Percentiles rank a stretch among this genome's conserved stretches.
Evolutionary conservation across 768 basidiomycete genomes (phyloP).

Genomic region (Zangia roseola): DNA sequence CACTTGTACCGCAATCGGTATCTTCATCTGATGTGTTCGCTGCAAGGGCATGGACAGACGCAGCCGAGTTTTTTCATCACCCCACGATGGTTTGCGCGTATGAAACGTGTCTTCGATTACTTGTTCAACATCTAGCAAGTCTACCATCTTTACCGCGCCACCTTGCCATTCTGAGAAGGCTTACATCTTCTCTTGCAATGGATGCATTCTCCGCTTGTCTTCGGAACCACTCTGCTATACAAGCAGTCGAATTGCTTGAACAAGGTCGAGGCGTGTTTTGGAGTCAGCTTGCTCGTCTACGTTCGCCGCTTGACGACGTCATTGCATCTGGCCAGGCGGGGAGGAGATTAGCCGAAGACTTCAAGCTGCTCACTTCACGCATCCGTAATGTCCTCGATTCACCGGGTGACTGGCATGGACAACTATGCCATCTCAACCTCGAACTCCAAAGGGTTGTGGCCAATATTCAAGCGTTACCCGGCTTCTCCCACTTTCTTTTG

Average conservation of each 20-base stretch:
- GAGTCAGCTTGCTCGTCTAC: too few relatives aligned
- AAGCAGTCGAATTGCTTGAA: constrained; percentile 31
- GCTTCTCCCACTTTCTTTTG: constrained; percentile 25
- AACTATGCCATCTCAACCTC: neutral
- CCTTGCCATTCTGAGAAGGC: neutral
- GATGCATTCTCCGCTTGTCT: constrained; percentile 17
- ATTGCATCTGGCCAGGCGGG: neutral
- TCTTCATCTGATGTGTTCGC: neutral
- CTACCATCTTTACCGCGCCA: neutral
- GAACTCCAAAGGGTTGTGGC: constrained; percentile 5
- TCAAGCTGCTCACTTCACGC: constrained; percentile 4
- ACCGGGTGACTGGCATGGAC: neutral
- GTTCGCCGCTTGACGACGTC: neutral
- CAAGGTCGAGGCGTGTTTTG: too few relatives aligned
- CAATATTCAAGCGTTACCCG: constrained; percentile 14
- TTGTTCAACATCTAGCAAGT: too few relatives aligned
- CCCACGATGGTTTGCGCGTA: constrained; percentile 4
- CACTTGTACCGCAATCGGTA: neutral
- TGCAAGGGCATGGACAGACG: neutral
- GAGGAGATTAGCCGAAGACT: neutral
- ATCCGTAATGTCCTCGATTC: neutral
- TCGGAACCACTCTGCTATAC: constrained; percentile 4
- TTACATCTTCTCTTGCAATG: constrained; percentile 1
- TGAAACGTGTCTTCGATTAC: neutral
- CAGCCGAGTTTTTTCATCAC: constrained; percentile 1